Evolutionary conservation across 2,329 filamentous ascomycete species (phyloP).

Genomic region (Sphaerulina vaccinii): DNA sequence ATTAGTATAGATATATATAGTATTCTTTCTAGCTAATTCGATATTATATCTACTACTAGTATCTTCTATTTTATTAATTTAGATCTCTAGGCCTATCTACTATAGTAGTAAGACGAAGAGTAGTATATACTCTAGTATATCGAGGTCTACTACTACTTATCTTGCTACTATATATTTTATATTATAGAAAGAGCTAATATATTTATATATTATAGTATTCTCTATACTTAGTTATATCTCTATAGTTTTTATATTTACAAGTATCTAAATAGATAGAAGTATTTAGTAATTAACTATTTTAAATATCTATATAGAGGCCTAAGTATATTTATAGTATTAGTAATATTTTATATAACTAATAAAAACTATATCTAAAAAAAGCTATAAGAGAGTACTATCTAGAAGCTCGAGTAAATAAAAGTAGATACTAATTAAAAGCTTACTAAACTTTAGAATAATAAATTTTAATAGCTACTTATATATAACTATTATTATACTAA

Average conservation of each 20-base stretch:
- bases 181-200: constrained; percentile 11
- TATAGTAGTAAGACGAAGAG: constrained; percentile 2
- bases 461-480: not conserved
- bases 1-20: constrained; percentile 7
- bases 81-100: too few relatives aligned
- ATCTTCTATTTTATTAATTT: constrained; percentile 8
- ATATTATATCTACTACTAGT: not conserved
- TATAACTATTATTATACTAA: constrained; percentile 3
- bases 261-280: constrained; percentile 1
- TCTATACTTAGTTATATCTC: not conserved
- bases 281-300: constrained; percentile 3
- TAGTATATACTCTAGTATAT: constrained; percentile 9
- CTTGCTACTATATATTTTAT: not conserved
- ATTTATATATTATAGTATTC: not conserved
- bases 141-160: not conserved
- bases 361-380: not conserved
- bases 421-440: constrained; percentile 1
- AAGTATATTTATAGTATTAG: constrained; percentile 1
- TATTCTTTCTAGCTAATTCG: not conserved
- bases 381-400: not conserved
- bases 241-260: not conserved
- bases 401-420: constrained; percentile 3
- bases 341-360: constrained; percentile 1
- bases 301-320: constrained; percentile 1
- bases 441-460: not conserved